Evolutionary conservation across 768 basidiomycete genomes (phyloP), one percentile per base, ranked within the genome.

Genomic region (Xerocomellus intermedius): DNA sequence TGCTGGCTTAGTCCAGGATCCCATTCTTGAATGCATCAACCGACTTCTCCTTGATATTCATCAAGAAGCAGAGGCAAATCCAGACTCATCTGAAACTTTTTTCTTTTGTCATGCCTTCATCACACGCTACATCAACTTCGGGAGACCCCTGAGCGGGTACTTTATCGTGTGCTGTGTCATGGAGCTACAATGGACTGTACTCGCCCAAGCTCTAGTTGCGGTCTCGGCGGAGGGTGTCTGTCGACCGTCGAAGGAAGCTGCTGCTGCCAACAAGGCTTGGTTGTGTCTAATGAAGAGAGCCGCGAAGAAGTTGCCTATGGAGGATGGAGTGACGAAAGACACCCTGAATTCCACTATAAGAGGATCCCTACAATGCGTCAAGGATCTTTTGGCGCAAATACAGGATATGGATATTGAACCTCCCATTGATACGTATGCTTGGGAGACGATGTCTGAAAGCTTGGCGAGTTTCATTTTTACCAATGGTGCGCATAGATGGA

Each of bases 391-490:
- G 35, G 73, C 79, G 6, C 91, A 93, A 67, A 86, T 94, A 48
- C 83, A 91, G 65, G 89, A 87, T 57, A 85, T 94, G 83, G 90
- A 92, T 14, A 74, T 77, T 4, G 87, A 91, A 55, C 91, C 89
- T 13, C 80, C 87, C 0, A 63, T 86, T 33, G 92, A 94, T 67
- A 90, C 88, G n/a, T 94, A 93, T 70, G 85, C 89, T 48, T 94
- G 87, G 86, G 92, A 94, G 66, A 94, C 92, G 0, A 86, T 94
- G 85, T 90, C 92, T 10, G 92, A 94, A 67, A 89, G 88, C 60
- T 70, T 94, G 79, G 92, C 91, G 61, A 45, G 82, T 71, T 38
- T 42, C 21, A 47, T 24, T 52, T 50, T 12, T 22, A 22, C 19
- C 5, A 21, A 43, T 32, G 13, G n/a, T 37, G 16, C 33, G n/a